Conservation (phyloP, 192 early-diverging fungal genomes). For the Physocladia obscura region DNA sequence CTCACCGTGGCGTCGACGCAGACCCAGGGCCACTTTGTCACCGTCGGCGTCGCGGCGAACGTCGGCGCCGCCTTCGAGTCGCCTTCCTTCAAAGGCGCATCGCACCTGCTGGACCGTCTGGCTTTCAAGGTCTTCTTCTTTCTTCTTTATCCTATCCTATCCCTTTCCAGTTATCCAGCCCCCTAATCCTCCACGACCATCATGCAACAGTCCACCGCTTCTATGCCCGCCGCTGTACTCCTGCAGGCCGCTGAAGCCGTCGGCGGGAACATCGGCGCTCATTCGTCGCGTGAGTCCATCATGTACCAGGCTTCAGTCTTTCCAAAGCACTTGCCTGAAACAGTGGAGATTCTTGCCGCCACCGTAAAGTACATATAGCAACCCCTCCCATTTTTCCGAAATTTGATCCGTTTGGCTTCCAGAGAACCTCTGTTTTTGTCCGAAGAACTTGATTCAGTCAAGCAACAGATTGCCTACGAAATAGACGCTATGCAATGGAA, state of each 20-base stretch:
- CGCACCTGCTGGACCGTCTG: constrained; percentile 86
- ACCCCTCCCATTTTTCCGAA: background rate
- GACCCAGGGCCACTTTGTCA: constrained; percentile 84
- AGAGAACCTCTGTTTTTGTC: constrained; percentile 60
- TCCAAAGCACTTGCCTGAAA: constrained; percentile 70
- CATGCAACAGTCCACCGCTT: constrained; percentile 72
- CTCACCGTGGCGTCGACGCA: constrained; percentile 80
- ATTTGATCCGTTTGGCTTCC: background rate
- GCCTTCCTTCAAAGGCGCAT: constrained; percentile 62
- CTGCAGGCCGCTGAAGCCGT: constrained; percentile 75
- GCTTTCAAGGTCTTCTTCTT: constrained; percentile 81
- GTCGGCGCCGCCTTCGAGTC: constrained; percentile 88
- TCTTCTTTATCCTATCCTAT: no score
- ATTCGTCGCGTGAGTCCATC: constrained; percentile 87
- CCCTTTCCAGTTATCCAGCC: no score
- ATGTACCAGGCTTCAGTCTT: constrained; percentile 95
- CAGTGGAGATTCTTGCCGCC: constrained; percentile 76
- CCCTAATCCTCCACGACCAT: background rate
- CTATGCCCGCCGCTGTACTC: constrained; percentile 67
- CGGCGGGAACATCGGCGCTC: constrained; percentile 88
- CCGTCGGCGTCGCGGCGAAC: constrained; percentile 86
- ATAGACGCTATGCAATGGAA: constrained; percentile 82
- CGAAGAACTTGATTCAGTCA: constrained; percentile 82
- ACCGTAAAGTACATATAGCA: constrained; percentile 71
- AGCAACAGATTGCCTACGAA: constrained; percentile 78